Evolutionary conservation across 176 grass and related monocot genomes (phyloP), one percentile per base, ranked within the genome.

Genomic region (Aegilops umbellulata): DNA sequence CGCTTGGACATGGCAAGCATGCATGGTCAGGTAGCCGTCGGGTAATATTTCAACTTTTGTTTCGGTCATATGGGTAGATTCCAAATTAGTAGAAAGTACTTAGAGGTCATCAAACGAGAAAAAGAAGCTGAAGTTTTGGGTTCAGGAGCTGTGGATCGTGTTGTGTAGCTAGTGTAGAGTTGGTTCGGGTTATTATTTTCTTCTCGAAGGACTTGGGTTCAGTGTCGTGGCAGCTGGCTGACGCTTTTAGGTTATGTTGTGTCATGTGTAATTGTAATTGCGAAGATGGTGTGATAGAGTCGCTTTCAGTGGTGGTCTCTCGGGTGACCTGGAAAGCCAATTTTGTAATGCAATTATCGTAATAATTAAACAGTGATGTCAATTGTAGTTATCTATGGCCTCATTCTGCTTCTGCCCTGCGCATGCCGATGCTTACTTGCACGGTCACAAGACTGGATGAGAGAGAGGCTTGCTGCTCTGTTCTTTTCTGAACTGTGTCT

Each of bases 321-420:
- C 80, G 77, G 74, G 47, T 90, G 84, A 67, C 74, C 66, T 73
- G 57, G 73, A 49, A 51, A 60, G 74, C 66, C 66, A 65, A 83
- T 90, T 90, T 90, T 83, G 80, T 74, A 67, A 74, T 58, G 66
- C 84, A 87, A 87, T 87, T 90, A 80, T 90, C 29, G 4, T 87
- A 74, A 90, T 90, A 70, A 89, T 27, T 46, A 76, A 77, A 15
- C 29, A 53, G 74, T 66, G 20, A 4, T 29, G 65, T 58, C 53
- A 71, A 17, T 17, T 78, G 80, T 80, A 67, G 74, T 66, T 83
- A 44, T 65, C 35, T 15, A 57, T 41, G 38, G n/a, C 8, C 27
- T 19, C 10, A 19, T 3, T 51, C 14, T 61, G 38, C 72, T 44
- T n/a, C 22, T 30, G 3, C 60, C 46, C 5, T 39, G 9, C 65